phyloP scores from a whole-genome alignment of 2,329 filamentous ascomycete species.

The Alternaria novae-zelandiae region DNA sequence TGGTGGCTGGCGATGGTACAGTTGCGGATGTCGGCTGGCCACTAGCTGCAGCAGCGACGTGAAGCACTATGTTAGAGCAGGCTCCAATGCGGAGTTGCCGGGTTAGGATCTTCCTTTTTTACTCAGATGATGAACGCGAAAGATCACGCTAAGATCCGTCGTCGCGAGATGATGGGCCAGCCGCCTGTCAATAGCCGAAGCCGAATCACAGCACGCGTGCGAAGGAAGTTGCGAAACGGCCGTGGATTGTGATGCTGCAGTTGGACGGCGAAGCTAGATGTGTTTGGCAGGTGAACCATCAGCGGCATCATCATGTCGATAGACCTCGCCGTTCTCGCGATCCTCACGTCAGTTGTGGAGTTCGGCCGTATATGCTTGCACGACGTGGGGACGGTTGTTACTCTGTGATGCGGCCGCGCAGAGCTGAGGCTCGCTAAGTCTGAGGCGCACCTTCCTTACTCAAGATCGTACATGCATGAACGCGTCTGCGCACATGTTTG shows the following conservation, averaged over 20 bases:
- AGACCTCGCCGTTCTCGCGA: background rate
- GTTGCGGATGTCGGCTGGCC: constrained; percentile 36
- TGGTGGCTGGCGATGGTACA: constrained; percentile 28
- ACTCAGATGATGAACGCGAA: constrained; percentile 24
- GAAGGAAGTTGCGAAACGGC: constrained; percentile 27
- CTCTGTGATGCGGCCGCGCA: constrained; percentile 18
- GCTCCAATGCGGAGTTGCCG: constrained; percentile 25
- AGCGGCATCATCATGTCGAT: background rate
- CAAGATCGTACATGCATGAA: constrained; percentile 18
- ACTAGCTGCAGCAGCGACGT: constrained; percentile 37
- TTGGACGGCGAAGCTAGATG: background rate
- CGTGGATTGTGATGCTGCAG: constrained; percentile 7
- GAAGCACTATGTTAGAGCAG: constrained; percentile 17
- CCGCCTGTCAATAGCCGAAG: constrained; percentile 30
- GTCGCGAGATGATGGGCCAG: constrained; percentile 32
- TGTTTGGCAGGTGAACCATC: background rate
- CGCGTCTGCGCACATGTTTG: constrained; percentile 22
- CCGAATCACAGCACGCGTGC: constrained; percentile 28
- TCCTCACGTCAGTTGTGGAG: constrained; percentile 7
- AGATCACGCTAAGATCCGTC: constrained; percentile 34
- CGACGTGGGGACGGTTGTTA: constrained; percentile 6
- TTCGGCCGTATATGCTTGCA: constrained; percentile 13
- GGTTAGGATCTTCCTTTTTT: constrained; percentile 33
- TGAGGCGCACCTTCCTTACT: constrained; percentile 27
- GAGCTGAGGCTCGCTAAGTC: constrained; percentile 17